Conservation (phyloP, 257 asterid species). For the Leptodermis oblonga region DNA sequence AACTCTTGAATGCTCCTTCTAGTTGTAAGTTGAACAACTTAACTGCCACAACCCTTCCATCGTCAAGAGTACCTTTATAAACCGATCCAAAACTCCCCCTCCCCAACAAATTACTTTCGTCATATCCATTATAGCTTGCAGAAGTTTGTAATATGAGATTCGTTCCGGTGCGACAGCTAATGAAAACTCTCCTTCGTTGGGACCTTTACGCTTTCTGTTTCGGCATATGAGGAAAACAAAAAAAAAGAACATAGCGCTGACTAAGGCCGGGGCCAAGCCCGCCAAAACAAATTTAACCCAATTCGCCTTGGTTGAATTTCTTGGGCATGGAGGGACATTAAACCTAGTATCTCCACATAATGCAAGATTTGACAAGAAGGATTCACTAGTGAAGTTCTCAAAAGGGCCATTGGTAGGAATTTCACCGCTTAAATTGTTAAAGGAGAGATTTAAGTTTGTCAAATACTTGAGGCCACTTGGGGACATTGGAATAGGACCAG, state of each 20-base stretch:
- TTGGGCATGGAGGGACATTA: background rate
- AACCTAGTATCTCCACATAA: background rate
- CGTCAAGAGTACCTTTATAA: slow-evolving; percentile 2
- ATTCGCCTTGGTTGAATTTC: background rate
- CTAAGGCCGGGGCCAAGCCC: background rate
- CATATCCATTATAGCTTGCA: background rate
- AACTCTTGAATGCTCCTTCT: slow-evolving; percentile 1
- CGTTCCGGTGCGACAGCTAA: background rate
- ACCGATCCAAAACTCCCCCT: background rate
- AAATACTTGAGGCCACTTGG: background rate
- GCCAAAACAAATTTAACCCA: background rate
- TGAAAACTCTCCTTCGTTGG: background rate
- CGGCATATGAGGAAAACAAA: background rate
- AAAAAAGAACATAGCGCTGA: background rate
- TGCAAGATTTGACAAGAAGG: background rate
- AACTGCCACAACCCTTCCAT: background rate
- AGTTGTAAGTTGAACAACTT: background rate
- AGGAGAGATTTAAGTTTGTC: background rate
- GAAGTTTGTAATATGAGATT: background rate
- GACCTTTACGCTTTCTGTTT: background rate
- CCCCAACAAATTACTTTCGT: background rate
- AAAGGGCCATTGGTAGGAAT: background rate
- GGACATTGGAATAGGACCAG: background rate
- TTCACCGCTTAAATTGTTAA: slow-evolving; percentile 2
- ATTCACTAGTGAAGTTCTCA: background rate